Evolutionary conservation across 352 stramenopile species (phyloP), one percentile per base, ranked within the genome.

Genomic region (Aphanomyces astaci): DNA sequence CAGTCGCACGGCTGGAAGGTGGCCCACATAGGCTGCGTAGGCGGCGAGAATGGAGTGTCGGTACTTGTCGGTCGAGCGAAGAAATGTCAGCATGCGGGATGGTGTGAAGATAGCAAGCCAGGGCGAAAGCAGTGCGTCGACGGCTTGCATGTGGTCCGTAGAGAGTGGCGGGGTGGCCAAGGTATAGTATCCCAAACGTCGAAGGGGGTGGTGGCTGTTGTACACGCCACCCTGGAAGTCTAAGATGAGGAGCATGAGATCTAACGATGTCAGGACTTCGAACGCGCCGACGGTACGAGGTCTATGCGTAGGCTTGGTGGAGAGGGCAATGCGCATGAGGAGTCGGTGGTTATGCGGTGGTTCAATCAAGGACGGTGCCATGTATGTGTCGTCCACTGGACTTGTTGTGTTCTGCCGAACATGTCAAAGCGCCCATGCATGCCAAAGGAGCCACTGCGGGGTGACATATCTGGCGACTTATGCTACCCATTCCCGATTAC

Each of bases 201-300:
- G 51, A 25, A 59, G 15, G 51, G 51, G 51, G 33, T 59, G 51
- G 51, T 59, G 33, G 7, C 1, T 25, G n/a, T 59, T 0, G 30
- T 59, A 59, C 22, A 59, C 51, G n/a, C 51, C 51, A 9, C 13
- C 11, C 33, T 59, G 51, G n/a, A 59, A 59, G 51, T 59, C 24
- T 5, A 59, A 17, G 11, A 59, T 36, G 5, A 32, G 7, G 51
- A 59, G 51, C 9, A 59, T 5, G 25, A 59, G n/a, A 4, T 59
- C 51, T 7, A 30, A 10, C 13, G 5, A 59, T 4, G 51, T 32
- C 22, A 59, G 19, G 51, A 59, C 51, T 9, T 22, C 25, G 25
- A 59, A 22, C 13, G 51, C 48, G n/a, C n/a, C 48, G 22, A 7
- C 10, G 10, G 48, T 43, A 15, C 7, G 36, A 7, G 15, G 36